Percentiles rank a stretch among this genome's conserved stretches.
phyloP scores from a whole-genome alignment of 163 green algal genomes.

The Chloroidium sp. region DNA sequence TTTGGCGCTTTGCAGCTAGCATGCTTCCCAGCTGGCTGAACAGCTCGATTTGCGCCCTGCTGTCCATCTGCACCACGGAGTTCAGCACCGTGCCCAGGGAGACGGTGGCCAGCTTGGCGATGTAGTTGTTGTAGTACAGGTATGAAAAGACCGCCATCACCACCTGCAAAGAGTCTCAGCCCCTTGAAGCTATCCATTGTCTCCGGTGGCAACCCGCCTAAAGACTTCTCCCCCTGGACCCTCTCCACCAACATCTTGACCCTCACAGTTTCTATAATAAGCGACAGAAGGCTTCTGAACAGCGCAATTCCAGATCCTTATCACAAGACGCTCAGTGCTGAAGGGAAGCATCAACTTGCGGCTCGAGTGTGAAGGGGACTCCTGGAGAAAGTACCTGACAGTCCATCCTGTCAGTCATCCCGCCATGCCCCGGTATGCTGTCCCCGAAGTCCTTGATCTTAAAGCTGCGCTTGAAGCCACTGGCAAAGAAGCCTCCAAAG shows the following conservation, averaged over 20 bases:
- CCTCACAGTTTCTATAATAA: too few species aligned
- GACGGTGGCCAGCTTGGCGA: conserved; percentile 28
- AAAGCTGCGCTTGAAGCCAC: conserved; percentile 98
- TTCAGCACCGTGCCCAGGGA: conserved; percentile 34
- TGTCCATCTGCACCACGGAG: conserved; percentile 25
- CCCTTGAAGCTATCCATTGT: too few species aligned
- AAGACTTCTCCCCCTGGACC: not conserved
- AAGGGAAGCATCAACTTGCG: not conserved
- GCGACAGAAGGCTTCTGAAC: too few species aligned
- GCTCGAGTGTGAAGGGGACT: not conserved
- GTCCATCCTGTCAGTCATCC: conserved; percentile 96
- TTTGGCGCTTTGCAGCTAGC: conserved; percentile 4
- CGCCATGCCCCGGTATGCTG: conserved; percentile 95
- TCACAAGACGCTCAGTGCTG: not conserved
- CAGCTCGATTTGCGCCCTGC: conserved; percentile 45
- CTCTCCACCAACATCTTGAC: too few species aligned
- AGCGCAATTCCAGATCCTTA: too few species aligned
- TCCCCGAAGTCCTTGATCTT: conserved; percentile 99
- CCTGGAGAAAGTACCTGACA: conserved; percentile 53
- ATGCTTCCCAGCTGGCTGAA: conserved; percentile 29
- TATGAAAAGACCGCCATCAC: conserved; percentile 84
- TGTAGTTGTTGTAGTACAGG: conserved; percentile 81
- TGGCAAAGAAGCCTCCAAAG: conserved; percentile 98
- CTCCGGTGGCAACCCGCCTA: not conserved
- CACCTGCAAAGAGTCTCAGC: conserved; percentile 35